Evolutionary conservation across 1,139 yeast genomes (phyloP).

Genomic region (Candida pseudocylindracea): DNA sequence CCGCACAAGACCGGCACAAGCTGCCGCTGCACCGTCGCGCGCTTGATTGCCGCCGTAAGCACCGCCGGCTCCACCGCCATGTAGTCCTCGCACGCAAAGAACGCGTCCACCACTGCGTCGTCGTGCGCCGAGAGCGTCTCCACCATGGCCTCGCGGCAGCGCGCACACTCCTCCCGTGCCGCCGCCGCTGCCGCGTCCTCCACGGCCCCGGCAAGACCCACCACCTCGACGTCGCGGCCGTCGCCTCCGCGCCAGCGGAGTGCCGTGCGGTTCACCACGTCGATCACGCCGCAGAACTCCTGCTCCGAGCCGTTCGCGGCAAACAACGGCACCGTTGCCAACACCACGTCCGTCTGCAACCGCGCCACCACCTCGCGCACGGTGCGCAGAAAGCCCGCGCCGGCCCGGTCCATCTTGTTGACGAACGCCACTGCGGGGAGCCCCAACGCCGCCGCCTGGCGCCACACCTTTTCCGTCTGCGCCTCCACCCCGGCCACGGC

Average conservation of each 20-base stretch:
- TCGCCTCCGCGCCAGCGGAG: constrained; percentile 35
- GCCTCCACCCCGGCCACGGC: constrained; percentile 98
- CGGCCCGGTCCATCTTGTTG: constrained; percentile 91
- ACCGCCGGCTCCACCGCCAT: constrained; percentile 30
- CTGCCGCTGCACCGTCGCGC: constrained; percentile 31
- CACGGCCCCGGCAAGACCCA: constrained; percentile 11
- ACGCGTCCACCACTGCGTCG: constrained; percentile 54
- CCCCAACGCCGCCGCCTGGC: constrained; percentile 44
- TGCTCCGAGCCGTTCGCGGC: constrained; percentile 14
- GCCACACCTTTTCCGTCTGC: constrained; percentile 95
- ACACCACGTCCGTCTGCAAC: constrained; percentile 49
- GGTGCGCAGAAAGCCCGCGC: constrained; percentile 85
- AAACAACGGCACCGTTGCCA: constrained; percentile 66
- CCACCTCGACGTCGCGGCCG: constrained; percentile 33
- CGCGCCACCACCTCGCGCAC: constrained; percentile 70
- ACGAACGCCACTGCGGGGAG: constrained; percentile 65
- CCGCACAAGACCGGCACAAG: constrained; percentile 81
- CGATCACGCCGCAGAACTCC: constrained; percentile 61
- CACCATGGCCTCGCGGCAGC: constrained; percentile 52
- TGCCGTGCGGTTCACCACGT: constrained; percentile 45
- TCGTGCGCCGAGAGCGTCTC: constrained; percentile 74
- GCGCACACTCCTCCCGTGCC: constrained; percentile 21
- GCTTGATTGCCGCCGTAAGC: constrained; percentile 35
- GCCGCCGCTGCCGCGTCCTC: constrained; percentile 10
- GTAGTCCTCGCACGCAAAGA: constrained; percentile 55